Evolutionary conservation across 257 asterid genomes (phyloP).

Genomic region (Salvia hispanica): DNA sequence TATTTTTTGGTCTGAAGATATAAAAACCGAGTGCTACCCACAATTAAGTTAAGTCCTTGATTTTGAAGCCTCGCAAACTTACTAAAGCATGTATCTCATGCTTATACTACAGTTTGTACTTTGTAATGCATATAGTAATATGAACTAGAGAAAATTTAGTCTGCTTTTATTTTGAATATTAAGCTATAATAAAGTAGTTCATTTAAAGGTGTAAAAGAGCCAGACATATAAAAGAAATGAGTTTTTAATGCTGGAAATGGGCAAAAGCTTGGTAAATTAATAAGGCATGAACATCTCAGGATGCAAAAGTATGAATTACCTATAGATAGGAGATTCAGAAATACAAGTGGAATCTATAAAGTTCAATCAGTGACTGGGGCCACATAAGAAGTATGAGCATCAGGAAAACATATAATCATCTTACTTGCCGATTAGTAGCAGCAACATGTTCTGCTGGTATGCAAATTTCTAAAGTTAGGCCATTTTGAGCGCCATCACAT

Average conservation of each 20-base stretch:
- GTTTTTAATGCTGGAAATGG: slow-evolving; percentile 4
- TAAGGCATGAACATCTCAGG: slow-evolving; percentile 9
- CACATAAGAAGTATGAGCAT: slow-evolving; percentile 23
- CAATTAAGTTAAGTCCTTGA: not conserved
- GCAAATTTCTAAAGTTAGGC: slow-evolving; percentile 85
- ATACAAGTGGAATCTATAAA: not conserved
- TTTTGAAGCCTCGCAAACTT: slow-evolving; percentile 15
- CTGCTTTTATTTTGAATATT: not conserved
- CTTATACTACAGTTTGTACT: not conserved
- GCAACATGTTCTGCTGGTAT: slow-evolving; percentile 96
- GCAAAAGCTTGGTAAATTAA: not conserved
- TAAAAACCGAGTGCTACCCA: not conserved
- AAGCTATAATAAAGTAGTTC: not conserved
- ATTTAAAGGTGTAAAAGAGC: slow-evolving; percentile 1
- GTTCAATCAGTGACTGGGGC: slow-evolving; percentile 9
- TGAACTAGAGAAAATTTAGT: not conserved
- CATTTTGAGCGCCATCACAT: slow-evolving; percentile 62
- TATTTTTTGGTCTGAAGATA: slow-evolving; percentile 18
- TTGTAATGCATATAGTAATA: slow-evolving; percentile 8
- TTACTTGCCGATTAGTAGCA: slow-evolving; percentile 92
- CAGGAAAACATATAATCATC: slow-evolving; percentile 29
- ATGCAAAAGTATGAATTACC: slow-evolving; percentile 12
- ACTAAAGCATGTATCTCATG: not conserved
- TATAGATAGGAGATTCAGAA: slow-evolving; percentile 6
- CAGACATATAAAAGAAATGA: slow-evolving; percentile 11